Evolutionary conservation across 1,139 yeast species (phyloP), one percentile per base, ranked within the genome.

Genomic region (Candida albicans): DNA sequence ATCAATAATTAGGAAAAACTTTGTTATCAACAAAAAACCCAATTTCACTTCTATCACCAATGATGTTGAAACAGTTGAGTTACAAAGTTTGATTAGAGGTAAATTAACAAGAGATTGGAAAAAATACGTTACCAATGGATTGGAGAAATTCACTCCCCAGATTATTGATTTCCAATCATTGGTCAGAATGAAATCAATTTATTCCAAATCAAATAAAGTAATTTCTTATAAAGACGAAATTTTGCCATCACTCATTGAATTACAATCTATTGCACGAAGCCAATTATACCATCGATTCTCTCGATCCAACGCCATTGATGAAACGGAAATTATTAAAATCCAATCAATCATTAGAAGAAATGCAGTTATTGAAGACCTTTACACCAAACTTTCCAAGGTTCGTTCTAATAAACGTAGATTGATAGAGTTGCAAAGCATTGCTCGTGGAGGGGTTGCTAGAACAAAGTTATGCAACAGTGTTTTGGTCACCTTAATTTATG

Each of bases 371-470:
- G 49, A 53, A 9, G 51, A 53, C 1, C 54, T 62, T 10, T 49
- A 54, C 35, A 33, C 45, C n/a, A 52, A 50, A 14, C 58, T 61
- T 14, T 44, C 52, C 9, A 46, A 44, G 0, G 49, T 68, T 5
- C 39, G 50, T 25, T 50, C 51, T 13, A 48, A 48, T 10, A 44
- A 46, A 26, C 38, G 41, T 1, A 34, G 48, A 1, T 45, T 70
- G 7, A 49, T 51, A 31, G 78, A 72, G 25, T 58, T 81, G 2
- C 88, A 82, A 55, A 67, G 80, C 33, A 67, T 77, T 46, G 68
- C 73, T 1, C 69, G 87, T 48, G 87, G 84, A 27, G 81, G 76
- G 1, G 53, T 73, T 2, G 52, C 72, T 1, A 67, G 88, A 52
- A 67, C 71, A 3, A 66, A 62, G 29, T 58, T 80, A 41, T 73